Evolutionary conservation across 164 flowering plant species (phyloP), one percentile per base, ranked within the genome.

Genomic region (Macadamia tetraphylla): DNA sequence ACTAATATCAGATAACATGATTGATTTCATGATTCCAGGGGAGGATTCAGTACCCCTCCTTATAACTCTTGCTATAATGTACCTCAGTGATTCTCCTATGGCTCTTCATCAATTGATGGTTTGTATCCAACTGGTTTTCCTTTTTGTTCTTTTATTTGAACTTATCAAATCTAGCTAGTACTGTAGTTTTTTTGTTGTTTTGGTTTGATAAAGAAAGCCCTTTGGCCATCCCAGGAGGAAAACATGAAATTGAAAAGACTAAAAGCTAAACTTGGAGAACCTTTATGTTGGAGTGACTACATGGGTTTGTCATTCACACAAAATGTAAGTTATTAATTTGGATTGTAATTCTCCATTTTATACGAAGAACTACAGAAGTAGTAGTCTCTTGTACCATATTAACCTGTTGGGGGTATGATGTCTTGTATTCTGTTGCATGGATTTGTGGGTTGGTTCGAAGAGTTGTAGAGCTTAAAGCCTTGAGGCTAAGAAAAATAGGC

Each of bases 11-110:
- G 85, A 78, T 9, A 91, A 88, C 63, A 77, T 95, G 46, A 73
- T 95, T 15, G 99, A 89, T 84, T 87, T 95, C 97, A 92, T 95
- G 97, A 85, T 95, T 71, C 98, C 99, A 0, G 99, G 98, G 1
- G 95, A 95, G 74, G 98, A 92, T 60, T 84, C 99, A 0, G 86
- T 92, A 31, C 98, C 98, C 0, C 84, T 76, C 72, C 81, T 86
- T 12, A 87, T 91, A 83, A 91, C 98, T 3, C 80, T 95, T 2
- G 98, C 99, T 11, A 84, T 95, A 71, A 92, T 92, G 71, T 92
- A 77, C 72, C 88, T 95, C 58, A 81, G 80, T 70, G 96, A 95
- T 76, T 65, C 66, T 62, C 98, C 92, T 66, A 71, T 70, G 43
- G 93, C 92, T 67, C 78, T 95, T 61, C 60, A 78, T 7, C 79